Evolutionary conservation across 2,329 filamentous ascomycete genomes (phyloP).

Genomic region (Pseudomassariella vexata): DNA sequence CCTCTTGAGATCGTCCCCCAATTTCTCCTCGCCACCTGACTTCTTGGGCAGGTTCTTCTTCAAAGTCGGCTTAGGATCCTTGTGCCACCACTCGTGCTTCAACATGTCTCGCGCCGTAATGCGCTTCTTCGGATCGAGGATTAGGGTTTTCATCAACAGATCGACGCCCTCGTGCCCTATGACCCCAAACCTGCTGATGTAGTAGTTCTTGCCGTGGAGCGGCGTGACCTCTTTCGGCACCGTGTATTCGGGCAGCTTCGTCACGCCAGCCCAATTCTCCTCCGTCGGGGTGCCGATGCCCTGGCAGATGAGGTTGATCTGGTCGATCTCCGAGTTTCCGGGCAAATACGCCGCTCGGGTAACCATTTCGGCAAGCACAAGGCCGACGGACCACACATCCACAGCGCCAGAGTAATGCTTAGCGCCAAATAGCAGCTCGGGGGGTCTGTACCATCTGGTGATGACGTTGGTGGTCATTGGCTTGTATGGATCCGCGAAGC

Average conservation of each 20-base stretch:
- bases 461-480: conserved; percentile 94
- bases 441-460: conserved; percentile 93
- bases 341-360: conserved; percentile 77
- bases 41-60: conserved; percentile 79
- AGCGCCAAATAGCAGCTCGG: conserved; percentile 87
- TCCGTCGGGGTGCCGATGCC: conserved; percentile 87
- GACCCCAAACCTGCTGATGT: conserved; percentile 70
- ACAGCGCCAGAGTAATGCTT: conserved; percentile 85
- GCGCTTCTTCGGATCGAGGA: conserved; percentile 79
- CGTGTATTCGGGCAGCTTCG: conserved; percentile 74
- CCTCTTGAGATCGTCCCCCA: conserved; percentile 77
- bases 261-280: conserved; percentile 91
- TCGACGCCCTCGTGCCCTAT: conserved; percentile 81
- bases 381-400: conserved; percentile 89
- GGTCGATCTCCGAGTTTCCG: conserved; percentile 78
- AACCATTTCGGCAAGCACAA: conserved; percentile 88
- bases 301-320: conserved; percentile 78
- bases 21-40: conserved; percentile 64
- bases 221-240: conserved; percentile 55
- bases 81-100: conserved; percentile 79
- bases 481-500: conserved; percentile 81
- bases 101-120: conserved; percentile 74
- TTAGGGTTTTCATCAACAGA: conserved; percentile 77
- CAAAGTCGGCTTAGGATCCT: conserved; percentile 74
- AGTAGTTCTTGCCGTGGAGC: conserved; percentile 64